Evolutionary conservation across 2,329 filamentous ascomycete genomes (phyloP), one percentile per base, ranked within the genome.

Genomic region (Thelonectria blattea): DNA sequence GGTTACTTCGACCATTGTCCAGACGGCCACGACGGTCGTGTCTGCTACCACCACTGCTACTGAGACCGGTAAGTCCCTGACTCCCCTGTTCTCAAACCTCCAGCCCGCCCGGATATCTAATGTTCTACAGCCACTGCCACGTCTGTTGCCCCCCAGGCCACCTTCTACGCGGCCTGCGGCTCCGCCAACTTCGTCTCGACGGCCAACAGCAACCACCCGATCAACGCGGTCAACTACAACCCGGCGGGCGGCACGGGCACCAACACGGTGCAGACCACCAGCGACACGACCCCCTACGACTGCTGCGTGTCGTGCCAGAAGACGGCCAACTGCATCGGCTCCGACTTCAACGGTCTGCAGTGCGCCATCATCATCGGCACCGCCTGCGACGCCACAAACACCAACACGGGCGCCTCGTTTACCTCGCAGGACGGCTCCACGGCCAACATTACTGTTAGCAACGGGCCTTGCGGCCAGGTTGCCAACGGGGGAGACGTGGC

Each of bases 381-480:
- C 6, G 5, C n/a, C 32, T 41, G 17, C 51, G 18, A 45, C 39
- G 24, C 18, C 11, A 15, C 37, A 22, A 45, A 24, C 51, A 32
- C 51, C 6, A 46, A 42, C 27, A 12, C 52, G n/a, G 42, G 11
- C n/a, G 52, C 24, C 3, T 42, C 46, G 42, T 45, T 54, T 32
- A 17, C 24, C 24, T 47, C 41, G 22, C n/a, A 46, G 34, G 5
- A 27, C 3, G n/a, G 37, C 24, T 39, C 27, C 5, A 30, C 27
- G 27, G 5, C 27, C 27, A 6, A 30, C 5, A 7, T 30, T 9
- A 10, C 2, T 7, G 17, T 46, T 3, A 46, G 52, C 41, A 54
- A 54, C 24, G 42, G 42, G 14, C 41, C 42, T 37, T 54, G 52
- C 32, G 41, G 52, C 7, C 18, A 34, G 52, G 37, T 54, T 11